These are phyloP conservation scores for Pseudogymnoascus sp. DNA, from an alignment of 2,329 filamentous ascomycete genomes.

Conservation along the genomic window DNA sequence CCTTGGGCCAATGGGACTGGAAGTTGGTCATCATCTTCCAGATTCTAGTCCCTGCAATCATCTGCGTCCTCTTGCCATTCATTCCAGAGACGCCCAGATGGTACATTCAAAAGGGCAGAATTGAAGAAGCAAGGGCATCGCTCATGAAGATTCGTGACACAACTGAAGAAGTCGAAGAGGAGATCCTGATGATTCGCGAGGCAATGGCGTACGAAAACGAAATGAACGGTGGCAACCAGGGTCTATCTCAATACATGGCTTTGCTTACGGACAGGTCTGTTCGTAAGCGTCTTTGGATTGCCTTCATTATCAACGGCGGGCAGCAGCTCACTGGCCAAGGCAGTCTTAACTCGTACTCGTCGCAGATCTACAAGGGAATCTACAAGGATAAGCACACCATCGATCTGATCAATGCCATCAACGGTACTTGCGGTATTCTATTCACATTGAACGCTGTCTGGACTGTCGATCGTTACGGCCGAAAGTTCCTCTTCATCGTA, in stretches of 20 bases:
- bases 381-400: slow-evolving; percentile 51
- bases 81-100: slow-evolving; percentile 63
- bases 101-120: slow-evolving; percentile 52
- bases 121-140: slow-evolving; percentile 49
- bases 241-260: slow-evolving; percentile 61
- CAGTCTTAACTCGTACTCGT: slow-evolving; percentile 63
- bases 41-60: slow-evolving; percentile 53
- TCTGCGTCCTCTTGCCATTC: slow-evolving; percentile 53
- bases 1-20: slow-evolving; percentile 64
- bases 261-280: slow-evolving; percentile 56
- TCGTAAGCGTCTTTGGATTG: slow-evolving; percentile 56
- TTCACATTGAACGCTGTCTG: slow-evolving; percentile 67
- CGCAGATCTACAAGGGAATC: slow-evolving; percentile 65
- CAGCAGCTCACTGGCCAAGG: slow-evolving; percentile 67
- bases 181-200: slow-evolving; percentile 55
- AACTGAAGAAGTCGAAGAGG: slow-evolving; percentile 57
- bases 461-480: slow-evolving; percentile 63
- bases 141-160: slow-evolving; percentile 54
- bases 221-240: slow-evolving; percentile 52
- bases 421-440: slow-evolving; percentile 62
- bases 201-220: slow-evolving; percentile 66
- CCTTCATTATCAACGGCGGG: slow-evolving; percentile 58
- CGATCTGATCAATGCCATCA: slow-evolving; percentile 65
- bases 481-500: slow-evolving; percentile 60
- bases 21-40: slow-evolving; percentile 66